A percentile compares a stretch with the other conserved stretches of the same genome.
Evolutionary conservation across 805 yeast genomes (phyloP).

Genomic region (Brettanomyces bruxellensis): DNA sequence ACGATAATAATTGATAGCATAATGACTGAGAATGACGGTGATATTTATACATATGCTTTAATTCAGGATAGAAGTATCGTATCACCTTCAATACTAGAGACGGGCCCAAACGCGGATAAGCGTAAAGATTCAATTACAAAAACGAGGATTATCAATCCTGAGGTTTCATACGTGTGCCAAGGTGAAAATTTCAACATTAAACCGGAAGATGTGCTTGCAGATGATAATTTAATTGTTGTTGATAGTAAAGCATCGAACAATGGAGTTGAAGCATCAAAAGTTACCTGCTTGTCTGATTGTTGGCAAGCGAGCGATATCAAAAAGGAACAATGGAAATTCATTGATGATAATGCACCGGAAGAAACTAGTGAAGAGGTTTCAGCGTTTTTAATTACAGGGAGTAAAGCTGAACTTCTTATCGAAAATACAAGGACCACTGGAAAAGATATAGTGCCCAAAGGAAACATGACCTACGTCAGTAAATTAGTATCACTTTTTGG

Average conservation of each 20-base stretch:
- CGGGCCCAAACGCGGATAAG: background rate
- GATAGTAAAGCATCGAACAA: background rate
- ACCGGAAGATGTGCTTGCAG: background rate
- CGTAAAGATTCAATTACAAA: background rate
- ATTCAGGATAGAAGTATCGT: background rate
- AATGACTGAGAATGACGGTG: no score
- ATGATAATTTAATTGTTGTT: slow-evolving; percentile 1
- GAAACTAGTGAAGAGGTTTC: background rate
- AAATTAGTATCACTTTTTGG: slow-evolving; percentile 14
- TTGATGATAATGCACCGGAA: slow-evolving; percentile 2
- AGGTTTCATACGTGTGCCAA: background rate
- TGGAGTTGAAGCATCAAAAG: background rate
- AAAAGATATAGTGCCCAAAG: slow-evolving; percentile 14
- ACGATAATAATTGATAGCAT: no score
- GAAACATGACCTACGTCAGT: slow-evolving; percentile 14
- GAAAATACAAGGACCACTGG: slow-evolving; percentile 6
- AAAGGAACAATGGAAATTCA: slow-evolving; percentile 6
- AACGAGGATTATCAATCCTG: background rate
- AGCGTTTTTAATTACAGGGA: slow-evolving; percentile 9
- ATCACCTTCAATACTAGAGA: background rate
- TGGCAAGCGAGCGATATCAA: slow-evolving; percentile 6
- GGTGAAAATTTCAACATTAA: background rate
- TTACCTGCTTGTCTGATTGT: slow-evolving; percentile 5
- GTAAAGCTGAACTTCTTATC: slow-evolving; percentile 15
- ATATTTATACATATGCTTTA: background rate